A percentile compares a stretch with the other conserved stretches of the same genome.
These are phyloP conservation scores for Candida schatavii DNA, from an alignment of 805 yeast genomes.

Conservation along the genomic window DNA sequence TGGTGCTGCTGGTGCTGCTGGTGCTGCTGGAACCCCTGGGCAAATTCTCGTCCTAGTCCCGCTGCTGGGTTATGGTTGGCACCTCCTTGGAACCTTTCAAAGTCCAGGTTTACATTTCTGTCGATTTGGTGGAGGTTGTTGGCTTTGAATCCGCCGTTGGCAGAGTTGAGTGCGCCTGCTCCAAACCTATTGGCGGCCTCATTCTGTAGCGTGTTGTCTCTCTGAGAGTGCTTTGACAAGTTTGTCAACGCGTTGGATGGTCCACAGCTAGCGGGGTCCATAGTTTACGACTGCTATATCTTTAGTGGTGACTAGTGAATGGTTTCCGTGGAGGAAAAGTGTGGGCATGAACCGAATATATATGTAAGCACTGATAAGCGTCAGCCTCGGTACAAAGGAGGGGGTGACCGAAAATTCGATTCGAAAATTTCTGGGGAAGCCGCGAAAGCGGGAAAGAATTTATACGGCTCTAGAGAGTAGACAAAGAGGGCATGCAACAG, in stretches of 20 bases:
- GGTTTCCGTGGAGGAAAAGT: too few relatives aligned
- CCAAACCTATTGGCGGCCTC: constrained; percentile 18
- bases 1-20: constrained; percentile 9
- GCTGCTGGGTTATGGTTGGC: constrained; percentile 35
- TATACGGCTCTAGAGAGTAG: too few relatives aligned
- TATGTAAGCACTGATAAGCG: too few relatives aligned
- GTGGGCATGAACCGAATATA: too few relatives aligned
- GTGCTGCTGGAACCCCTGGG: constrained; percentile 7
- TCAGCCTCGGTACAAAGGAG: too few relatives aligned
- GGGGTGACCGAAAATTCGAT: too few relatives aligned
- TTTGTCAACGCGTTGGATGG: constrained; percentile 44
- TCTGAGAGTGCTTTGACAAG: constrained; percentile 37
- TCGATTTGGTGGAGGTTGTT: constrained; percentile 20
- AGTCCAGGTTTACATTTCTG: constrained; percentile 35
- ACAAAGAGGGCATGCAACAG: too few relatives aligned
- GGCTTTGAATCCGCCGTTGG: constrained; percentile 2
- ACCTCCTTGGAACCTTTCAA: constrained; percentile 26
- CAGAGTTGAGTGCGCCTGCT: neutral
- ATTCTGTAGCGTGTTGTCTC: constrained; percentile 39
- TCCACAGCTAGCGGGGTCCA: constrained; percentile 36
- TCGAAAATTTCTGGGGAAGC: too few relatives aligned
- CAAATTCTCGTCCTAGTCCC: constrained; percentile 16
- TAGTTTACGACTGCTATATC: too few relatives aligned
- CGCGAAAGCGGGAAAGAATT: too few relatives aligned
- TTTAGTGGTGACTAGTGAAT: too few relatives aligned